Conservation (phyloP, 352 stramenopile species). For the Phytopythium kandeliae region DNA sequence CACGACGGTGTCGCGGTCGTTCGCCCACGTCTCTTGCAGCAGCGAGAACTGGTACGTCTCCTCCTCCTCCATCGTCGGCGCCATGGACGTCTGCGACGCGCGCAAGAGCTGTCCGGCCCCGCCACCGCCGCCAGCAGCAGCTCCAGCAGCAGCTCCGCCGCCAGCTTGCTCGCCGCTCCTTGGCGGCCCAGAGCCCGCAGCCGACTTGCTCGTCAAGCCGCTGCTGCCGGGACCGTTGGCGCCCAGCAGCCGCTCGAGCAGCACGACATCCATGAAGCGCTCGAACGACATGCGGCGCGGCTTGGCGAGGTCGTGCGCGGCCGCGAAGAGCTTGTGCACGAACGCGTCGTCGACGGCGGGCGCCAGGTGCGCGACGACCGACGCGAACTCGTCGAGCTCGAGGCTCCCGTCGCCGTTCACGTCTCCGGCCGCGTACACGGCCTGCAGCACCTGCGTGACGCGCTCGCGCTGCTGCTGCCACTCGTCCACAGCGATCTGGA, state of each 20-base stretch:
- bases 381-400: slow-evolving; percentile 71
- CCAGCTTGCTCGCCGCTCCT: no score
- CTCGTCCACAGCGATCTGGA: slow-evolving; percentile 58
- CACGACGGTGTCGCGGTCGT: slow-evolving; percentile 45
- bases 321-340: slow-evolving; percentile 52
- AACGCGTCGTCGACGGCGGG: slow-evolving; percentile 48
- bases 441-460: slow-evolving; percentile 67
- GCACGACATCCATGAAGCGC: slow-evolving; percentile 50
- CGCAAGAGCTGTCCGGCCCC: neutral
- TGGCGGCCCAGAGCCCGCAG: no score
- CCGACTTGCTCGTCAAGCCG: no score
- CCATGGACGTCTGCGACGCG: neutral
- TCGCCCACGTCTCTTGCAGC: slow-evolving; percentile 59
- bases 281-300: slow-evolving; percentile 54
- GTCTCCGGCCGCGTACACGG: slow-evolving; percentile 64
- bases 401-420: slow-evolving; percentile 62
- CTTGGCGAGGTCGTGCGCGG: slow-evolving; percentile 53
- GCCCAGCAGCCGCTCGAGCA: slow-evolving; percentile 47
- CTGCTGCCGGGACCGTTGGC: slow-evolving; percentile 14
- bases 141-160: no score
- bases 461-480: slow-evolving; percentile 36
- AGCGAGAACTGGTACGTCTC: slow-evolving; percentile 71
- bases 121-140: neutral
- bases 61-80: slow-evolving; percentile 35
- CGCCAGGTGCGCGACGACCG: slow-evolving; percentile 50